Percentiles rank a stretch among this genome's conserved stretches.
These are phyloP conservation scores for Artemisia tridentata DNA, from an alignment of 129 eudicot species.

Conservation along the genomic window DNA sequence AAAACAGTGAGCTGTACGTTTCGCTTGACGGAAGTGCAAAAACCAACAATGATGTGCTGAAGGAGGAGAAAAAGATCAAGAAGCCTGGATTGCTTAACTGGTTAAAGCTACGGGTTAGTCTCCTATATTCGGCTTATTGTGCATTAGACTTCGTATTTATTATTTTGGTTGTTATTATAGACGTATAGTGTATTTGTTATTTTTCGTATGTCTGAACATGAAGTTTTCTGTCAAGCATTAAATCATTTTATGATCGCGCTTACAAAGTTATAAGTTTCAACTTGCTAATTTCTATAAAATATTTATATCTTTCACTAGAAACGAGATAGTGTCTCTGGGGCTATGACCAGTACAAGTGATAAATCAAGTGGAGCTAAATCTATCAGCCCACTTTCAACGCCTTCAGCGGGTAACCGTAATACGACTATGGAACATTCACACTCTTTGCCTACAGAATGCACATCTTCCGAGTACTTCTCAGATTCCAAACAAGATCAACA, in stretches of 20 bases:
- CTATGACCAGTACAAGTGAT: conserved; percentile 75
- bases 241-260: neutral
- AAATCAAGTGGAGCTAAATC: conserved; percentile 91
- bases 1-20: conserved; percentile 57
- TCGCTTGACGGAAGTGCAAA: conserved; percentile 68
- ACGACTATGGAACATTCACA: conserved; percentile 56
- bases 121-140: conserved; percentile 16
- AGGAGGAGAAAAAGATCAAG: conserved; percentile 72
- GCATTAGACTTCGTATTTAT: neutral
- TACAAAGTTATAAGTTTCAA: conserved; percentile 8
- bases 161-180: conserved; percentile 13
- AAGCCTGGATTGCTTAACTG: conserved; percentile 87
- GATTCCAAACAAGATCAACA: conserved; percentile 55
- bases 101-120: conserved; percentile 82
- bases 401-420: conserved; percentile 59
- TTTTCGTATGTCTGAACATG: neutral
- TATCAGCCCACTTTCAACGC: conserved; percentile 82
- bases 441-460: conserved; percentile 59
- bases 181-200: neutral
- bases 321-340: conserved; percentile 69
- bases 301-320: conserved; percentile 46
- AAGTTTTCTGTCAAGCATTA: conserved; percentile 1
- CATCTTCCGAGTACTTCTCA: conserved; percentile 53
- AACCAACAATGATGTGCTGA: conserved; percentile 43
- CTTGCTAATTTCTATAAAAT: neutral